Conservation (phyloP, 2,329 filamentous ascomycete species). For the Stagonosporopsis chrysanthemi region DNA sequence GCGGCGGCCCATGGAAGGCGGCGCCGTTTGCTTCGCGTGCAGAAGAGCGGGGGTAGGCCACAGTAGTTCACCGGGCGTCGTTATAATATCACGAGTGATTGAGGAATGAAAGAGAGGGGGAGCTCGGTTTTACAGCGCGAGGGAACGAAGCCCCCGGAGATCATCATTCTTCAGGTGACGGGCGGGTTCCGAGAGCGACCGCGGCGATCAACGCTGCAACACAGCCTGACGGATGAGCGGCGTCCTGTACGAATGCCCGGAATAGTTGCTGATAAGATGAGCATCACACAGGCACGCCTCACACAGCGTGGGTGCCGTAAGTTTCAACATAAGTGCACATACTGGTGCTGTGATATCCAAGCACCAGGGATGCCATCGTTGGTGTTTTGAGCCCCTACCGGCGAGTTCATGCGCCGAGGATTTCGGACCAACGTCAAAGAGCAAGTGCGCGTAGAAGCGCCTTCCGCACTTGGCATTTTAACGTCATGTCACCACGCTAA, state of each 20-base stretch:
- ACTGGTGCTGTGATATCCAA: slow-evolving; percentile 8
- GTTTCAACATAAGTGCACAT: slow-evolving; percentile 11
- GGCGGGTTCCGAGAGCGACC: slow-evolving; percentile 22
- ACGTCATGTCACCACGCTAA: slow-evolving; percentile 16
- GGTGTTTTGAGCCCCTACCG: slow-evolving; percentile 26
- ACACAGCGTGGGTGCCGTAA: neutral
- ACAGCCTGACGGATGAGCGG: slow-evolving; percentile 21
- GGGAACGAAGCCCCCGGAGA: slow-evolving; percentile 17
- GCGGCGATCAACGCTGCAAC: slow-evolving; percentile 17
- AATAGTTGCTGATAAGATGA: slow-evolving; percentile 14
- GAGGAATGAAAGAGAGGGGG: slow-evolving; percentile 18
- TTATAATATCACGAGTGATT: slow-evolving; percentile 15
- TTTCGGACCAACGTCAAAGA: slow-evolving; percentile 10
- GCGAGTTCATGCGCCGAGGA: slow-evolving; percentile 17
- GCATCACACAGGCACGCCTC: slow-evolving; percentile 12
- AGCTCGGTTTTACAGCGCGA: slow-evolving; percentile 17
- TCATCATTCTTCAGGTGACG: slow-evolving; percentile 22
- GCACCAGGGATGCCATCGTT: slow-evolving; percentile 17
- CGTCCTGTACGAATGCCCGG: slow-evolving; percentile 16
- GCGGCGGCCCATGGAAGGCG: slow-evolving; percentile 18
- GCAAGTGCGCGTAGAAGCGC: slow-evolving; percentile 9
- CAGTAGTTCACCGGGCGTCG: slow-evolving; percentile 13
- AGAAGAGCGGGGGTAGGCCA: slow-evolving; percentile 17
- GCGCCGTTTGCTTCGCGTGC: slow-evolving; percentile 17
- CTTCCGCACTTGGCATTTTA: slow-evolving; percentile 17